Percentiles rank a stretch among this genome's conserved stretches.
Evolutionary conservation across 2,329 filamentous ascomycete species (phyloP).

Genomic region (Fusarium marasasianum): DNA sequence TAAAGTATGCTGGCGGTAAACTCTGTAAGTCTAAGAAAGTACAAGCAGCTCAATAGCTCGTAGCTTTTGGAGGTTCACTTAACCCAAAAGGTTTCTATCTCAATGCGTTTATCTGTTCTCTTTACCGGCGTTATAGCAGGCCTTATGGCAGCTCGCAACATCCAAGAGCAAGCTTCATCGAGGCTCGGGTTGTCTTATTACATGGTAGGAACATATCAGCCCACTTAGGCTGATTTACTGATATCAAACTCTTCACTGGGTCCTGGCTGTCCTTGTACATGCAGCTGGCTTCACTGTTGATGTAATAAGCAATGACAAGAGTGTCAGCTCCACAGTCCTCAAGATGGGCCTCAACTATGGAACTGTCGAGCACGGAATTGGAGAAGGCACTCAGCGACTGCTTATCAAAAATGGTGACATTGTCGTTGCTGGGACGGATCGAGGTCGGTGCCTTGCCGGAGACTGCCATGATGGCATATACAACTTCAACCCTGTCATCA

Average conservation of each 20-base stretch:
- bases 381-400: neutral
- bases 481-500: neutral
- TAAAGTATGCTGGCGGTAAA: neutral
- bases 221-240: neutral
- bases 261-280: neutral
- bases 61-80: neutral
- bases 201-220: neutral
- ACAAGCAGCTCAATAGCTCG: neutral
- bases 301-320: neutral
- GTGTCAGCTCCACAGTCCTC: neutral
- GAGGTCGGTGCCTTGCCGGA: neutral
- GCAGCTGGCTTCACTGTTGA: neutral
- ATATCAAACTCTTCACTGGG: neutral
- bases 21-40: neutral
- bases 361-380: neutral
- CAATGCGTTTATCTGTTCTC: neutral
- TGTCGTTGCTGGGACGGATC: neutral
- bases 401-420: neutral
- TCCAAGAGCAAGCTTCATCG: neutral
- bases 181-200: neutral
- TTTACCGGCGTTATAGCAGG: neutral
- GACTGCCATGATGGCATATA: neutral
- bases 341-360: neutral
- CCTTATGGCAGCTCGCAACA: neutral
- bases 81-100: neutral